Conservation (phyloP, 768 basidiomycete genomes). For the Omphalotus guepiniiformis region DNA sequence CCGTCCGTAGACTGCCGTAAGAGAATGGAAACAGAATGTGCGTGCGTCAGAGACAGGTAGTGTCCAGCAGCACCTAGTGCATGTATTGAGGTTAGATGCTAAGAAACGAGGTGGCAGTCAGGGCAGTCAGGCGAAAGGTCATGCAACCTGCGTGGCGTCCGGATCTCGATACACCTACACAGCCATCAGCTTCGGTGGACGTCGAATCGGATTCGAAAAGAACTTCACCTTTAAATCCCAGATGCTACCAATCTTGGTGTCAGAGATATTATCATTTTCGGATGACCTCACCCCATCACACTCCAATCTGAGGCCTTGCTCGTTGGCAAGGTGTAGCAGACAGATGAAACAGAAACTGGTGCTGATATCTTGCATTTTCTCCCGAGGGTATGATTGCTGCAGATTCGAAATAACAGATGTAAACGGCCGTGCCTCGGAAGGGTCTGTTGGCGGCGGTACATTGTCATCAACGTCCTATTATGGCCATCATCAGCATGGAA, state of each 20-base stretch:
- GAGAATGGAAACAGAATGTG: neutral
- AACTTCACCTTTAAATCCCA: conserved; percentile 68
- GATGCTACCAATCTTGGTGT: conserved; percentile 60
- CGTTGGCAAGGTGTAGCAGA: conserved; percentile 92
- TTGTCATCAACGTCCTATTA: conserved; percentile 51
- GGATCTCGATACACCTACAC: conserved; percentile 44
- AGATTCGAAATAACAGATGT: conserved; percentile 80
- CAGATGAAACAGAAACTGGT: conserved; percentile 99
- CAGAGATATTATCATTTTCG: conserved; percentile 34
- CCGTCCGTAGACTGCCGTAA: neutral
- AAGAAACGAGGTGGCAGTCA: no score
- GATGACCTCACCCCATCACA: conserved; percentile 31
- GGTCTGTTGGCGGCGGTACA: conserved; percentile 49
- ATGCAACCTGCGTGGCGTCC: conserved; percentile 24
- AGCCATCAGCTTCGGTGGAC: neutral
- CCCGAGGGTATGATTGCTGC: conserved; percentile 76
- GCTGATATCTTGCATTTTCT: conserved; percentile 97
- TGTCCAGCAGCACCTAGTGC: no score
- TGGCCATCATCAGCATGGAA: neutral
- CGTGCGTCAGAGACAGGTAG: neutral
- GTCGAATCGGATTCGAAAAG: neutral
- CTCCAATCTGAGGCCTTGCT: conserved; percentile 82
- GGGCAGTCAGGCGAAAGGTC: neutral
- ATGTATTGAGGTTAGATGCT: no score
- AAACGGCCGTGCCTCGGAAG: conserved; percentile 64